Conservation (phyloP, 148 eudicot species). For the Fagopyrum homotropicum region DNA sequence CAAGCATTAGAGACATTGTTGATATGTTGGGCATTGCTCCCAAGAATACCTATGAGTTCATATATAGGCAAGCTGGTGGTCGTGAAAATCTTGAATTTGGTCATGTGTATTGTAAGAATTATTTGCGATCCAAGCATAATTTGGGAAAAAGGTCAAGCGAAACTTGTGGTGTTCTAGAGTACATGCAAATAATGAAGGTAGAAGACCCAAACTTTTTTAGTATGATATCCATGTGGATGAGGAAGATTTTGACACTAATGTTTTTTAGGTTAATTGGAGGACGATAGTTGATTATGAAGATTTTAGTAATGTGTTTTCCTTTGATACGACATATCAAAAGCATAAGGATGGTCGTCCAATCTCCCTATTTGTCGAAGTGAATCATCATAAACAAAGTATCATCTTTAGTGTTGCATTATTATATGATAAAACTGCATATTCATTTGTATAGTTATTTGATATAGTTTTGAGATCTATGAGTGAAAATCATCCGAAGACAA, state of each 20-base stretch:
- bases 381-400: background rate
- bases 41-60: no score
- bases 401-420: constrained; percentile 60
- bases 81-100: background rate
- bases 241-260: constrained; percentile 46
- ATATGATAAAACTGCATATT: constrained; percentile 42
- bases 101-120: background rate
- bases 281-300: constrained; percentile 51
- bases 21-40: no score
- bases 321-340: constrained; percentile 17
- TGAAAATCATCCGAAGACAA: constrained; percentile 49
- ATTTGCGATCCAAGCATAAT: background rate
- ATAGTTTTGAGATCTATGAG: constrained; percentile 47
- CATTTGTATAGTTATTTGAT: constrained; percentile 56
- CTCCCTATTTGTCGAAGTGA: constrained; percentile 35
- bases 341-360: constrained; percentile 10
- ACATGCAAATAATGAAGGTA: constrained; percentile 68
- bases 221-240: constrained; percentile 61
- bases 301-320: constrained; percentile 50
- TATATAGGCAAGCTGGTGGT: no score
- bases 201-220: constrained; percentile 58
- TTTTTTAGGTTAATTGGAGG: constrained; percentile 70
- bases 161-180: constrained; percentile 4
- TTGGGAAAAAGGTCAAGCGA: constrained; percentile 11
- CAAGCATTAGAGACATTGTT: no score